These are phyloP conservation scores for Apiosordaria backusii DNA, from an alignment of 495 filamentous ascomycete species.

Conservation along the genomic window DNA sequence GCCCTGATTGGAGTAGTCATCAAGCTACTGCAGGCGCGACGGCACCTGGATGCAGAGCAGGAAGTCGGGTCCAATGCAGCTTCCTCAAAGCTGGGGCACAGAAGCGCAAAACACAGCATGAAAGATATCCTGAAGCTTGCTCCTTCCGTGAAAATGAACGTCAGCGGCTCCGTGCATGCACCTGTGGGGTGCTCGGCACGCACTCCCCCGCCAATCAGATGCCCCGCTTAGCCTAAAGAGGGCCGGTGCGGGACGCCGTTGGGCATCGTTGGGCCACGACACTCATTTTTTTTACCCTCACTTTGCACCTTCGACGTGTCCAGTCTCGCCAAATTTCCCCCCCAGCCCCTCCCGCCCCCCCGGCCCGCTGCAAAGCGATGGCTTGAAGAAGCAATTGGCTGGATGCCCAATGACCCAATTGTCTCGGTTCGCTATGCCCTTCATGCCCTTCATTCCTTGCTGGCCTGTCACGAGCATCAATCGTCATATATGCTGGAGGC, in stretches of 20 bases:
- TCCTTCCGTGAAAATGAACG: constrained; percentile 25
- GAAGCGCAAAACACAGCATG: not conserved
- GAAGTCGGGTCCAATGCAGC: not conserved
- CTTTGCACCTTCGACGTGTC: constrained; percentile 7
- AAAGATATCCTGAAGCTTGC: not conserved
- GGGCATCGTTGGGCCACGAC: constrained; percentile 34
- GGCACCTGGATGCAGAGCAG: constrained; percentile 4
- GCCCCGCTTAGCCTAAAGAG: not conserved
- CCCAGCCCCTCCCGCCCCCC: no score
- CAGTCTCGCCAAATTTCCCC: not conserved
- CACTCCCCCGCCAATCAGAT: constrained; percentile 22
- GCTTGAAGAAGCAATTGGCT: not conserved
- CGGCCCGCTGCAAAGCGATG: not conserved
- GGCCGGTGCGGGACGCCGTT: constrained; percentile 15
- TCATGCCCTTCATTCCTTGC: not conserved
- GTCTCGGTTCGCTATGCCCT: constrained; percentile 1
- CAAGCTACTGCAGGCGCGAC: not conserved
- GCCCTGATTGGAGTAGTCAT: not conserved
- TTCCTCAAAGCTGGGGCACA: not conserved
- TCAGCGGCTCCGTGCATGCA: constrained; percentile 26
- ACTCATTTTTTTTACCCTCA: constrained; percentile 12
- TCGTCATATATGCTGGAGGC: constrained; percentile 7
- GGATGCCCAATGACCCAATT: constrained; percentile 5
- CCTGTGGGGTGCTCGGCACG: not conserved
- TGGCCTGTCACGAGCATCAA: constrained; percentile 4